These are phyloP conservation scores for Vachellia pachyceras DNA, from an alignment of 306 rosid genomes.

Conservation along the genomic window DNA sequence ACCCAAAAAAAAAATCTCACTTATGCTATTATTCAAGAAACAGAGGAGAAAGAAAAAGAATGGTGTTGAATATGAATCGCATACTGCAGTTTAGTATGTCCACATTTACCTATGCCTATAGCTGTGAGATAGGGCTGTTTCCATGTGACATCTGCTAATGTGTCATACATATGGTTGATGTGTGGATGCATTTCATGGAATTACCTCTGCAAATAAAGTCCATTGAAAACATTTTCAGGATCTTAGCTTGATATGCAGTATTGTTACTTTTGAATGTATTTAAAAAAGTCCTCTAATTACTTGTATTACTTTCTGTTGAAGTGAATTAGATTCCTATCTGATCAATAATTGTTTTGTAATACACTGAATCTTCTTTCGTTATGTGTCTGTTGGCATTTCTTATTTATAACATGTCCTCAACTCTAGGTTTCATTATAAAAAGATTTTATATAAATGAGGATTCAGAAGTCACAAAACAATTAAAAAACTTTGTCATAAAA, in stretches of 20 bases:
- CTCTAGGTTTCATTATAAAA: not conserved
- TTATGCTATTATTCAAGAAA: too few species aligned
- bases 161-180: too few species aligned
- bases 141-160: too few species aligned
- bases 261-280: not conserved
- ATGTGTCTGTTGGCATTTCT: not conserved
- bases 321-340: not conserved
- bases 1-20: not conserved
- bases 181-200: too few species aligned
- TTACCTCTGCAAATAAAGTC: not conserved
- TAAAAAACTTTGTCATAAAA: not conserved
- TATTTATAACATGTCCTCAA: not conserved
- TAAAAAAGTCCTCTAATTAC: not conserved
- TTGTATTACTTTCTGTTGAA: not conserved
- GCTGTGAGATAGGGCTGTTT: too few species aligned
- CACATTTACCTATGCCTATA: too few species aligned
- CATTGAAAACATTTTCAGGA: not conserved
- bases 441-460: not conserved
- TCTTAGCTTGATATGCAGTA: not conserved
- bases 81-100: too few species aligned
- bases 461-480: not conserved
- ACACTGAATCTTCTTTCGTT: not conserved
- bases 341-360: not conserved
- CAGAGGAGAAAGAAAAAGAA: too few species aligned
- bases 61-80: too few species aligned